These are phyloP conservation scores for Neonectria neomacrospora DNA, from an alignment of 2,329 filamentous ascomycete species.

Conservation along the genomic window DNA sequence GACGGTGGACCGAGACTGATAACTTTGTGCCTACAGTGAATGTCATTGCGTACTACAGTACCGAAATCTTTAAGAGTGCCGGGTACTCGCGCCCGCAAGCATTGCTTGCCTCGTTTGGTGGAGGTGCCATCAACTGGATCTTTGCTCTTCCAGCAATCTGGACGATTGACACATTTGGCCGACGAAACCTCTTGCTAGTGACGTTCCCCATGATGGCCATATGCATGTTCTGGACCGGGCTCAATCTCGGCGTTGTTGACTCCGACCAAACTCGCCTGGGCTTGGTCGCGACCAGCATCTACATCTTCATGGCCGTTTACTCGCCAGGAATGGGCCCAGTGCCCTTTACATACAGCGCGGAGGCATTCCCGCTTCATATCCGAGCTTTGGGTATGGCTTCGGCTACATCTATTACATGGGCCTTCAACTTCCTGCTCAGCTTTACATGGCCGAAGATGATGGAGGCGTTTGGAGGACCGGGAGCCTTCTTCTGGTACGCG, in stretches of 20 bases:
- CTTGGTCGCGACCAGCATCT: conserved; percentile 48
- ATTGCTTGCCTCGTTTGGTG: conserved; percentile 49
- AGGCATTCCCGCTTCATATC: conserved; percentile 52
- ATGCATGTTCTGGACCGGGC: conserved; percentile 46
- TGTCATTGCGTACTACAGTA: conserved; percentile 48
- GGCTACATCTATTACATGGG: conserved; percentile 51
- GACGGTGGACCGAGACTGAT: conserved; percentile 53
- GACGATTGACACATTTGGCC: conserved; percentile 62
- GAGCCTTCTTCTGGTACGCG: conserved; percentile 57
- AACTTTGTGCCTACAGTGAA: conserved; percentile 48
- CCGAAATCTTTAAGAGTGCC: conserved; percentile 44
- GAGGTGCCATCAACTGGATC: conserved; percentile 61
- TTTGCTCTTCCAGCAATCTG: conserved; percentile 51
- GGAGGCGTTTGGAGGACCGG: conserved; percentile 41
- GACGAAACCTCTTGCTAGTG: conserved; percentile 56
- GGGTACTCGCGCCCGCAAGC: conserved; percentile 45
- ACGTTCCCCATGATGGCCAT: conserved; percentile 49
- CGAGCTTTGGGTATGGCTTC: conserved; percentile 52
- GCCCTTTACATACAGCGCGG: conserved; percentile 52
- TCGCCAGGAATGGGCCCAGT: conserved; percentile 52
- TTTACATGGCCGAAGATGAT: conserved; percentile 49
- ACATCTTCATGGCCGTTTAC: conserved; percentile 51
- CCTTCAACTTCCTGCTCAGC: conserved; percentile 48
- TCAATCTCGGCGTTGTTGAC: conserved; percentile 38
- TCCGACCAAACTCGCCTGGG: conserved; percentile 39